Evolutionary conservation across 345 rosid species (phyloP), one percentile per base, ranked within the genome.

Genomic region (Brassica carinata): DNA sequence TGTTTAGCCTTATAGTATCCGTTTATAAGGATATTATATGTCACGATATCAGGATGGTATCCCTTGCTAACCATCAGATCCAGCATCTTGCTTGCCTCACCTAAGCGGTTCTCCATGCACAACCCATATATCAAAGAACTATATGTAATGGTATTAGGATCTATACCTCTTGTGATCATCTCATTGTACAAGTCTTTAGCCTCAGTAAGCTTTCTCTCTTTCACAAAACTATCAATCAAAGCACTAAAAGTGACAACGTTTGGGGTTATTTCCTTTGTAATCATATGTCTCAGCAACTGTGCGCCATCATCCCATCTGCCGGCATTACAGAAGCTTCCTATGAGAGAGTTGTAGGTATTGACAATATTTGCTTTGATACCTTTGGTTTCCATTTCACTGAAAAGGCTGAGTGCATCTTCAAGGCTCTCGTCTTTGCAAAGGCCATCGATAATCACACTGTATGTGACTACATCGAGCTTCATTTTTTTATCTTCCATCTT

Each of bases 91-190:
- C 2, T 6, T 34, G n/a, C 88, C 30, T 81, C 77, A 3, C 63
- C 85, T 64, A 81, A 15, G 45, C 69, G 68, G 15, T 77, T 67
- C 31, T 36, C 58, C 72, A 9, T 18, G 64, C 88, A 86, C 58
- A 62, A 76, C 13, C 85, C 88, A 81, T 59, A 23, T 23, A 23
- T 23, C 26, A 23, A 23, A 23, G 26, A 23, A 23, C 1, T 23
- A 23, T 23, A 23, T 23, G 26, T 23, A 23, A 23, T 23, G 26
- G 26, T 23, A 23, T 0, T 23, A 23, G 26, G 26, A 23, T 23
- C 26, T 23, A 23, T 23, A 1, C 26, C 26, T 23, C 26, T 23
- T 23, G 26, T 1, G 26, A 23, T 23, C 26, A 23, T 23, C 26
- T 23, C 26, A 23, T 23, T 23, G 26, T 23, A 23, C 26, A 23